Base-by-base conservation (phyloP, 2,329 filamentous ascomycete genomes). In the Colletotrichum musae region DNA sequence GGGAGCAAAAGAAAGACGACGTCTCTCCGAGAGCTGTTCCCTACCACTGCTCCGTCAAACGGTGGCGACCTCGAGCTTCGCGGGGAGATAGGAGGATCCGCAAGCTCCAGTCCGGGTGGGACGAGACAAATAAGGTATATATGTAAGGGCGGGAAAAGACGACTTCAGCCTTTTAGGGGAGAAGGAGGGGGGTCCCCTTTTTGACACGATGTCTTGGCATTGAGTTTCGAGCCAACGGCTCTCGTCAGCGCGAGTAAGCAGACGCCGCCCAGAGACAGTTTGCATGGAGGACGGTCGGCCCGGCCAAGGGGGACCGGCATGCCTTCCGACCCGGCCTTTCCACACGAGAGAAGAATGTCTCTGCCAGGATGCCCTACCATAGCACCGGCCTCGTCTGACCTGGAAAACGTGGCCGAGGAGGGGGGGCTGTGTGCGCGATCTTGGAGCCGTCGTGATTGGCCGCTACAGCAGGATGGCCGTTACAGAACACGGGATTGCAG, bases 181-280 rank as follows among this genome's bases (percentile, higher is more conserved):
- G 16, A 21, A 15, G 9, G 57, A 18, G 56, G 26, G 57, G 26
- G 18, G n/a, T 24, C 24, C 24, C 21, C 26, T 24, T 26, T 48
- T 58, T 32, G 48, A 48, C 53, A 68, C 58, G 53, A 57, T 16
- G 58, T 64, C 26, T 52, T 24, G 26, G 47, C 47, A 36, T 64
- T 64, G 21, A 39, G 60, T 64, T 64, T 64, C 60, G 36, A 57
- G 39, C 28, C 10, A 43, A 36, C 47, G 48, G 16, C n/a, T 24
- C 56, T 50, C 32, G 41, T 26, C 41, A 48, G 45, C 54, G 24
- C 45, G 47, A 51, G 45, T 60, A 52, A 51, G 45, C n/a, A n/a
- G 39, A 24, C 21, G 21, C 21, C 21, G 21, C 21, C 21, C 21
- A 4, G 21, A 4, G 21, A 24, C 32, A 36, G 32, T 36, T 36